phyloP scores from a whole-genome alignment of 2,329 filamentous ascomycete genomes.

The Lanzia echinophila region DNA sequence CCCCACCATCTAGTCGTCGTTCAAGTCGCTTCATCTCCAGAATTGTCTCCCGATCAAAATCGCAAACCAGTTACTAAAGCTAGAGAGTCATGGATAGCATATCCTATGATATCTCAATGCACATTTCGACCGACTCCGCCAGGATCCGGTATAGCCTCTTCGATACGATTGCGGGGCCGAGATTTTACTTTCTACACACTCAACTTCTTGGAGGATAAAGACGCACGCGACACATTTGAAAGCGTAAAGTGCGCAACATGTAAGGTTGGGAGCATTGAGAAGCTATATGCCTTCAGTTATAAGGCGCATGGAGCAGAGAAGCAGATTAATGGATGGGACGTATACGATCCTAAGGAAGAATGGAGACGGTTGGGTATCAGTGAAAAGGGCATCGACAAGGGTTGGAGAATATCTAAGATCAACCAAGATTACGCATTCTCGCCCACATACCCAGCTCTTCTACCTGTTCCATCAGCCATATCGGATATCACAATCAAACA shows the following conservation, averaged over 20 bases:
- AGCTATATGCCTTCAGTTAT: constrained; percentile 86
- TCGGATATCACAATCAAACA: constrained; percentile 98
- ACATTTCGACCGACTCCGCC: constrained; percentile 67
- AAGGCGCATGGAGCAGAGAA: constrained; percentile 67
- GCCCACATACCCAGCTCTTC: constrained; percentile 79
- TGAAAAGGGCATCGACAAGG: constrained; percentile 54
- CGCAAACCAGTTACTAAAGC: constrained; percentile 32
- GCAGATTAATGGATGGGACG: constrained; percentile 68
- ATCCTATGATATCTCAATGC: constrained; percentile 82
- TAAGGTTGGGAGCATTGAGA: constrained; percentile 75
- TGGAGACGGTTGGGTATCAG: constrained; percentile 84
- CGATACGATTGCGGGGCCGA: constrained; percentile 80
- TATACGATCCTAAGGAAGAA: constrained; percentile 82
- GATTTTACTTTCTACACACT: constrained; percentile 94
- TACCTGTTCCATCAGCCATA: constrained; percentile 80
- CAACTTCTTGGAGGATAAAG: constrained; percentile 68
- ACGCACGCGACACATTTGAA: constrained; percentile 80
- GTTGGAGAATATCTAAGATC: constrained; percentile 84
- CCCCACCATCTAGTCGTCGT: constrained; percentile 50
- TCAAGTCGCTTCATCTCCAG: constrained; percentile 26
- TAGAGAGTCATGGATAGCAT: constrained; percentile 86
- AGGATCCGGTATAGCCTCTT: constrained; percentile 63
- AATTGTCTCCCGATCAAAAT: constrained; percentile 20
- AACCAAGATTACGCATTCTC: constrained; percentile 89
- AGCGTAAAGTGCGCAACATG: constrained; percentile 76